Conservation (phyloP, 495 filamentous ascomycete genomes). For the Cryomyces minteri region DNA sequence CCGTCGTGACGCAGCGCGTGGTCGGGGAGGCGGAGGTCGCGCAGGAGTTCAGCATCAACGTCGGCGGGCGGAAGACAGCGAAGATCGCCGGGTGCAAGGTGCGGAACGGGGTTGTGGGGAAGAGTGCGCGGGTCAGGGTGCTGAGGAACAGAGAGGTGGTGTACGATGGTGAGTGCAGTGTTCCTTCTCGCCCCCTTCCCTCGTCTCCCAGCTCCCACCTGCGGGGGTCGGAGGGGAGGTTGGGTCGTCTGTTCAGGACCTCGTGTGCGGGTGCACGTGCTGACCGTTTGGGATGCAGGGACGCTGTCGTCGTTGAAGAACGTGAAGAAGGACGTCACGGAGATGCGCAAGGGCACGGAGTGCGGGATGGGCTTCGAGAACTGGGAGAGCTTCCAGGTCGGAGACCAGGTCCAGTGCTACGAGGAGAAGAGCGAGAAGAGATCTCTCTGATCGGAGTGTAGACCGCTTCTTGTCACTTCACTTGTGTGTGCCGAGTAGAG, state of each 20-base stretch:
- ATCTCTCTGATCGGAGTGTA: constrained; percentile 23
- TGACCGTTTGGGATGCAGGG: constrained; percentile 28
- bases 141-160: constrained; percentile 47
- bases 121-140: constrained; percentile 47
- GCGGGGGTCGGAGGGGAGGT: too few species aligned
- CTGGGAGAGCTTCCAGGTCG: constrained; percentile 60
- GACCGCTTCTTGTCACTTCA: too few species aligned
- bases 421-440: constrained; percentile 63
- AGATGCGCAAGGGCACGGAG: constrained; percentile 81
- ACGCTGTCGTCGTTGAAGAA: constrained; percentile 66
- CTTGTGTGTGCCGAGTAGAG: too few species aligned
- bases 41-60: constrained; percentile 64
- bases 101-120: constrained; percentile 54
- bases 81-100: constrained; percentile 79
- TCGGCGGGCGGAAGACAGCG: constrained; percentile 47
- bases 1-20: constrained; percentile 43
- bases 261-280: neutral
- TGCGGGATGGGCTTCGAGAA: constrained; percentile 76
- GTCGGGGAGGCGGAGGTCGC: constrained; percentile 77
- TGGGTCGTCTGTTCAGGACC: neutral
- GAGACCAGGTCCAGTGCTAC: constrained; percentile 75
- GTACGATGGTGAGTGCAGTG: constrained; percentile 49
- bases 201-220: too few species aligned
- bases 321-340: constrained; percentile 72
- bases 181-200: constrained; percentile 2